Evolutionary conservation across 768 basidiomycete species (phyloP).

Genomic region (Infundibulicybe gibba): DNA sequence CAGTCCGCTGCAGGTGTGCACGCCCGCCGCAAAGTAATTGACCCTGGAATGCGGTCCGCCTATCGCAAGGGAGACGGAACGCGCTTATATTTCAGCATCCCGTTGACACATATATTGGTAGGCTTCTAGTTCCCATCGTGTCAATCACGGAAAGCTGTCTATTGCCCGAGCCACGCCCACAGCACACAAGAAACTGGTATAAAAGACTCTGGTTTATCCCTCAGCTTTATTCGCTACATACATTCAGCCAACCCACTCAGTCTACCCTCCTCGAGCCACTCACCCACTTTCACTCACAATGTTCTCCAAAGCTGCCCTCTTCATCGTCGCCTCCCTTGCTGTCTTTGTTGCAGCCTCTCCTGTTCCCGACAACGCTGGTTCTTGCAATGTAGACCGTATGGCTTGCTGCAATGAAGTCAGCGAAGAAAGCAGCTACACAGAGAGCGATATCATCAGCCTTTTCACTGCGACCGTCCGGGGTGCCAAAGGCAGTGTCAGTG

Average conservation of each 20-base stretch:
- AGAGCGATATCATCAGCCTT: background rate
- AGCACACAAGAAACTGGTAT: too few relatives aligned
- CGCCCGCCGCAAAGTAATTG: too few relatives aligned
- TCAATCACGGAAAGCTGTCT: too few relatives aligned
- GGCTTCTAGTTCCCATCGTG: too few relatives aligned
- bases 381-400: conserved; percentile 1
- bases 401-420: conserved; percentile 1
- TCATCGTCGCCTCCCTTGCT: conserved; percentile 2
- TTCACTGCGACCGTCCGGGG: background rate
- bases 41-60: too few relatives aligned
- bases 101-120: too few relatives aligned
- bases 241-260: background rate
- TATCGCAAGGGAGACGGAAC: too few relatives aligned
- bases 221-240: background rate
- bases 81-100: too few relatives aligned
- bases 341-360: background rate
- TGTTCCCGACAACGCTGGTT: background rate
- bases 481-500: background rate
- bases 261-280: background rate
- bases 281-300: background rate
- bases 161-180: too few relatives aligned
- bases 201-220: too few relatives aligned
- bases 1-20: too few relatives aligned
- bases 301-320: conserved; percentile 4
- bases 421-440: background rate